A percentile compares a stretch with the other conserved stretches of the same genome.
phyloP scores from a whole-genome alignment of 75 land plant genomes.

The Selaginella tamariscina region DNA sequence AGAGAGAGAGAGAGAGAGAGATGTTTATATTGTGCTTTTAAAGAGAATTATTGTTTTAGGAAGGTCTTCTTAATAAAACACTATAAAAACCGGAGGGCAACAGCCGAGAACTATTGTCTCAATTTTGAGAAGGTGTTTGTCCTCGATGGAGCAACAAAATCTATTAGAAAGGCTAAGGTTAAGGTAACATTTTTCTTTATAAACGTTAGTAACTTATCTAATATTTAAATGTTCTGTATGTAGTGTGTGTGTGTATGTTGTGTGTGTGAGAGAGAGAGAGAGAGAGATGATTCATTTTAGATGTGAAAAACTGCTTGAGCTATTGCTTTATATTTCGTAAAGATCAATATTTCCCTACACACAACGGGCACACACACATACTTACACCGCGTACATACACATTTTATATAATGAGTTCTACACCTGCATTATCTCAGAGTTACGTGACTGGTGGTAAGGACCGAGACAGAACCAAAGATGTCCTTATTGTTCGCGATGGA shows the following conservation, averaged over 20 bases:
- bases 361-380: too few relatives aligned
- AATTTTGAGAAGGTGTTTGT: slow-evolving; percentile 96
- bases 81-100: slow-evolving; percentile 50
- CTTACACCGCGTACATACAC: too few relatives aligned
- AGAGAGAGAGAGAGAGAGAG: neutral
- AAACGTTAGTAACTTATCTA: too few relatives aligned
- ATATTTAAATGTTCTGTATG: too few relatives aligned
- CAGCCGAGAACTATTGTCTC: slow-evolving; percentile 60
- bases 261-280: too few relatives aligned
- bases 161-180: slow-evolving; percentile 84
- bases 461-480: slow-evolving; percentile 59
- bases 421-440: slow-evolving; percentile 34
- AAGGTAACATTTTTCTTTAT: too few relatives aligned
- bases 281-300: too few relatives aligned
- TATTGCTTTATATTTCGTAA: too few relatives aligned
- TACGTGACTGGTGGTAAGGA: slow-evolving; percentile 61
- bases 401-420: neutral
- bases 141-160: slow-evolving; percentile 67
- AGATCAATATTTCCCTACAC: too few relatives aligned
- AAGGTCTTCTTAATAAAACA: slow-evolving; percentile 91
- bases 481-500: slow-evolving; percentile 64
- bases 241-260: too few relatives aligned
- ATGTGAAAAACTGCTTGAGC: too few relatives aligned
- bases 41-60: slow-evolving; percentile 29
- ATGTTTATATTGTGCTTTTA: neutral